Percentiles rank a stretch among this genome's conserved stretches.
Evolutionary conservation across 2,329 filamentous ascomycete species (phyloP).

Genomic region (Aphanocladium album): DNA sequence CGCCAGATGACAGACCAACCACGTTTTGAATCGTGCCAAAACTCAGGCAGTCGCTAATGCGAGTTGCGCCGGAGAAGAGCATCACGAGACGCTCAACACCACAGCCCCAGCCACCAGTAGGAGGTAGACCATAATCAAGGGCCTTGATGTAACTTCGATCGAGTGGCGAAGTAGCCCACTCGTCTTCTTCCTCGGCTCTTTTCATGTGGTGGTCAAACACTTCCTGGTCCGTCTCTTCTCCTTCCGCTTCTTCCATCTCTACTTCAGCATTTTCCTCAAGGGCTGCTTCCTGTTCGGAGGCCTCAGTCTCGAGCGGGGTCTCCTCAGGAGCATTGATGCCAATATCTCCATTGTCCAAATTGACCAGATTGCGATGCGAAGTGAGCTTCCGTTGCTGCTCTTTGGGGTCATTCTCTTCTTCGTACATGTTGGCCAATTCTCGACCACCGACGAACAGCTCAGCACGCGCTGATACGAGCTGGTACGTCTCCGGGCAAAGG

Average conservation of each 20-base stretch:
- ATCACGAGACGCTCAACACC: slow-evolving; percentile 89
- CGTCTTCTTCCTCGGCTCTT: slow-evolving; percentile 30
- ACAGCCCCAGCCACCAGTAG: slow-evolving; percentile 94
- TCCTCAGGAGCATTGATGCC: slow-evolving; percentile 21
- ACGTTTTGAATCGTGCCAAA: slow-evolving; percentile 81
- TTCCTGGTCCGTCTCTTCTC: slow-evolving; percentile 28
- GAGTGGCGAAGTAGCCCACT: slow-evolving; percentile 40
- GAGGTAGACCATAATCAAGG: slow-evolving; percentile 84
- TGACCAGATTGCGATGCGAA: slow-evolving; percentile 40
- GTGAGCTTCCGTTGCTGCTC: slow-evolving; percentile 81
- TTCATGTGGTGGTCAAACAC: slow-evolving; percentile 19
- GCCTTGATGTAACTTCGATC: slow-evolving; percentile 83
- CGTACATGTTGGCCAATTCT: slow-evolving; percentile 94
- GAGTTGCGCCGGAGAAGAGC: slow-evolving; percentile 73
- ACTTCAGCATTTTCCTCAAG: slow-evolving; percentile 13
- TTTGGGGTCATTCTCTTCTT: slow-evolving; percentile 92
- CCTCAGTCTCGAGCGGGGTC: neutral
- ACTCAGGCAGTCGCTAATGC: slow-evolving; percentile 79
- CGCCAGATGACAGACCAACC: slow-evolving; percentile 40
- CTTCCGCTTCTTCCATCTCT: slow-evolving; percentile 18
- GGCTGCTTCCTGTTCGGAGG: slow-evolving; percentile 9
- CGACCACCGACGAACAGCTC: slow-evolving; percentile 77
- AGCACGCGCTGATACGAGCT: slow-evolving; percentile 72
- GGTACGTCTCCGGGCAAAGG: slow-evolving; percentile 59
- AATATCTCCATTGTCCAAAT: slow-evolving; percentile 28